These are phyloP conservation scores for Hebeloma cylindrosporum DNA, from an alignment of 768 basidiomycete genomes.

Conservation along the genomic window DNA sequence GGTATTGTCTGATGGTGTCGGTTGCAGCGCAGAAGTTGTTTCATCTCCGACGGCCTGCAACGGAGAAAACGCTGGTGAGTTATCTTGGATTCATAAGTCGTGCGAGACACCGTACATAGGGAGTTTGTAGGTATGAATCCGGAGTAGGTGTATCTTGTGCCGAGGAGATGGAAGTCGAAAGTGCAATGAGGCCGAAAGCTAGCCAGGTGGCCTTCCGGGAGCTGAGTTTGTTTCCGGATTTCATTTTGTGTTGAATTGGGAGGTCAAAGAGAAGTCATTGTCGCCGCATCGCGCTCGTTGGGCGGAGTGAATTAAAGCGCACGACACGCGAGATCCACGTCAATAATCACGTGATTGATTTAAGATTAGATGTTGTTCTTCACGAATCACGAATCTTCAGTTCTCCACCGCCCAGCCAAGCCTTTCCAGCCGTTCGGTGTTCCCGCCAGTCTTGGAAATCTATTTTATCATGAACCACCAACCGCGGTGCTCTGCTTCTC, in stretches of 20 bases:
- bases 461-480: too few relatives aligned
- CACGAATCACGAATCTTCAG: too few relatives aligned
- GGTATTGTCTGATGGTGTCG: conserved; percentile 18
- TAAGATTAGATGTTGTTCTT: too few relatives aligned
- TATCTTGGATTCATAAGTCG: neutral
- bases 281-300: conserved; percentile 15
- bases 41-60: conserved; percentile 19
- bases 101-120: conserved; percentile 24
- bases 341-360: conserved; percentile 26
- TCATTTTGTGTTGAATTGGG: conserved; percentile 20
- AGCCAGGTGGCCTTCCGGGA: conserved; percentile 56
- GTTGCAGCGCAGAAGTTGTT: conserved; percentile 13
- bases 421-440: too few relatives aligned
- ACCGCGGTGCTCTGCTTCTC: too few relatives aligned
- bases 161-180: conserved; percentile 45
- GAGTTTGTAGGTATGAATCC: conserved; percentile 27
- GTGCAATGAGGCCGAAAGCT: conserved; percentile 57
- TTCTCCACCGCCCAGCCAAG: too few relatives aligned
- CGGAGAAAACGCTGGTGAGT: conserved; percentile 5
- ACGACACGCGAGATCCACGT: conserved; percentile 27
- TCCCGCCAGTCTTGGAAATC: too few relatives aligned
- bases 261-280: conserved; percentile 12
- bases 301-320: too few relatives aligned
- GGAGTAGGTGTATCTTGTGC: conserved; percentile 39
- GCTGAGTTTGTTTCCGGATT: conserved; percentile 30